Percentiles rank a stretch among this genome's conserved stretches.
Conservation (phyloP, 2,329 filamentous ascomycete species). For the Aureobasidium melanogenum region DNA sequence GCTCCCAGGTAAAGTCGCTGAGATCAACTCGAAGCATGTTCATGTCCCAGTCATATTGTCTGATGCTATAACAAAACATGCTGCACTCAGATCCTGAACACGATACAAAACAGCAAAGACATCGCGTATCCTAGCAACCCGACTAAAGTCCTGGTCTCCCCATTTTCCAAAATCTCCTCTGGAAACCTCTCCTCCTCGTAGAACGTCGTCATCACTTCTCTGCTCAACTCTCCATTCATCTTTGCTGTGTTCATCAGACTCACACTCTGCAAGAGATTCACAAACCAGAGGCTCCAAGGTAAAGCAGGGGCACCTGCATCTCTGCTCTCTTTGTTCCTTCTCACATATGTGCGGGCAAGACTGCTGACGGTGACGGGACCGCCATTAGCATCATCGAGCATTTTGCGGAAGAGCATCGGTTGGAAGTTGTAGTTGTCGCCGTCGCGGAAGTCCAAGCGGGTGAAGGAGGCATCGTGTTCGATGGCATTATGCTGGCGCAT, state of each 20-base stretch:
- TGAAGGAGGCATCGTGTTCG: conserved; percentile 29
- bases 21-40: no score
- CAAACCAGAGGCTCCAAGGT: conserved; percentile 21
- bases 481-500: conserved; percentile 26
- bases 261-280: conserved; percentile 22
- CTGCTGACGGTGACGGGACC: conserved; percentile 23
- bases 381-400: conserved; percentile 24
- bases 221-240: conserved; percentile 18
- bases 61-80: background rate
- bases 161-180: conserved; percentile 19
- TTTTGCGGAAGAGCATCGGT: conserved; percentile 24
- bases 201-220: conserved; percentile 19
- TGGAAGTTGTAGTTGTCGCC: conserved; percentile 29
- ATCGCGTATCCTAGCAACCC: conserved; percentile 17
- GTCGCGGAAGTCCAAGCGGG: conserved; percentile 26
- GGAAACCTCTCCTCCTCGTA: conserved; percentile 27
- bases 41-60: background rate
- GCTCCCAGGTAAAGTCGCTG: no score
- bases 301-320: conserved; percentile 15
- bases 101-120: conserved; percentile 5
- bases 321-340: conserved; percentile 23
- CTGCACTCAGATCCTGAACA: background rate
- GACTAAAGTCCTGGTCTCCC: conserved; percentile 17
- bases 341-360: conserved; percentile 22
- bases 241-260: background rate